phyloP scores from a whole-genome alignment of 163 green algal genomes.

The Trebouxia gelatinosa region DNA sequence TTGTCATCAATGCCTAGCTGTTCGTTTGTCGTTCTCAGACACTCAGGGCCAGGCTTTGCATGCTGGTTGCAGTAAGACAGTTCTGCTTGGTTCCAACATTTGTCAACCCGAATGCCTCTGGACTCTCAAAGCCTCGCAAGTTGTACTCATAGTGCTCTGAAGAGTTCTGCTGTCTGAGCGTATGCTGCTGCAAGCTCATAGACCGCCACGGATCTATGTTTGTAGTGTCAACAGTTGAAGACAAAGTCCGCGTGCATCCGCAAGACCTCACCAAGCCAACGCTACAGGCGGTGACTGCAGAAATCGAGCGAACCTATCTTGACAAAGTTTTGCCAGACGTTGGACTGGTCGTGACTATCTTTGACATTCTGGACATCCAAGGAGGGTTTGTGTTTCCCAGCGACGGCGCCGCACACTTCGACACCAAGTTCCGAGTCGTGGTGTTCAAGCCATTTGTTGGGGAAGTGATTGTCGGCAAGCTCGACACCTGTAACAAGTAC shows the following conservation, averaged over 20 bases:
- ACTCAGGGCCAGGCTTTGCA: neutral
- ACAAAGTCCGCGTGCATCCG: constrained; percentile 76
- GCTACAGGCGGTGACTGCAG: constrained; percentile 65
- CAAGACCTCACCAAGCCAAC: constrained; percentile 64
- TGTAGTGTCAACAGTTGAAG: constrained; percentile 67
- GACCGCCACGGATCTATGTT: constrained; percentile 65
- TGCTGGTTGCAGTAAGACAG: neutral
- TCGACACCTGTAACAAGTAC: constrained; percentile 69
- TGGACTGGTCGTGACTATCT: constrained; percentile 86
- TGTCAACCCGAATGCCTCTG: neutral
- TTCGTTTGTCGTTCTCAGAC: no score
- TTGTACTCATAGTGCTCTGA: neutral
- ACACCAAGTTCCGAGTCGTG: constrained; percentile 78
- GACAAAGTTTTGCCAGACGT: constrained; percentile 80
- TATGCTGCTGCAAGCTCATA: constrained; percentile 11
- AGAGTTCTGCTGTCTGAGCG: neutral
- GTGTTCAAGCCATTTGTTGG: constrained; percentile 88
- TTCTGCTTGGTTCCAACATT: no score
- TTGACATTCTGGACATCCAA: constrained; percentile 82
- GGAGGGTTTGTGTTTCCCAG: constrained; percentile 85
- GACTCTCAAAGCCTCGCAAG: neutral
- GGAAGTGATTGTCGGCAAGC: constrained; percentile 83
- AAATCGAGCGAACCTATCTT: constrained; percentile 74
- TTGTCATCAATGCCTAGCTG: no score
- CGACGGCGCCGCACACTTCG: constrained; percentile 77